Evolutionary conservation across 2,329 filamentous ascomycete species (phyloP).

Genomic region (Pyrenochaeta sp.): DNA sequence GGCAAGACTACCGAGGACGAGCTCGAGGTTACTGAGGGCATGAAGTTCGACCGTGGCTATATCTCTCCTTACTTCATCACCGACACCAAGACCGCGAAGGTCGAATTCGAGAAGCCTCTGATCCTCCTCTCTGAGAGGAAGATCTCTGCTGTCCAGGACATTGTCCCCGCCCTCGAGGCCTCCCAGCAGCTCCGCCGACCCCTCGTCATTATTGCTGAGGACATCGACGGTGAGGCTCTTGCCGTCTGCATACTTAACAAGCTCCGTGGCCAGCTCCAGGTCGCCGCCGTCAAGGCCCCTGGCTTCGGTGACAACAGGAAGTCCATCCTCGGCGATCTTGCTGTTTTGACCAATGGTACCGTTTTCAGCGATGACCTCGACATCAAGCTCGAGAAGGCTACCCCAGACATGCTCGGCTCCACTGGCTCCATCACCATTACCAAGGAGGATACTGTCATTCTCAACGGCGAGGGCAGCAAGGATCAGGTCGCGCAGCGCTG

Average conservation of each 20-base stretch:
- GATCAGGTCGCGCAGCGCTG: conserved; percentile 92
- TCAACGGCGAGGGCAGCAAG: conserved; percentile 97
- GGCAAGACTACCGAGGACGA: conserved; percentile 98
- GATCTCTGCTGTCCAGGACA: conserved; percentile 99
- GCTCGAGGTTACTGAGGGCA: conserved; percentile 98
- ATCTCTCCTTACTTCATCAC: conserved; percentile 99
- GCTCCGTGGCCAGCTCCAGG: conserved; percentile 98
- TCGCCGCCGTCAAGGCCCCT: conserved; percentile 97
- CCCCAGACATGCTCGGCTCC: conserved; percentile 92
- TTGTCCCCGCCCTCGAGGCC: conserved; percentile 96
- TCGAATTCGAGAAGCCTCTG: conserved; percentile 99
- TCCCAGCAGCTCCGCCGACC: conserved; percentile 95
- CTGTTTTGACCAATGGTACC: conserved; percentile 92
- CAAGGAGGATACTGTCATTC: conserved; percentile 99
- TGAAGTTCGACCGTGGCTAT: conserved; percentile 99
- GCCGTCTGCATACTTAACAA: conserved; percentile 99
- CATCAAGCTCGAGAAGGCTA: conserved; percentile 98
- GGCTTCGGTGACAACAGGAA: conserved; percentile 99
- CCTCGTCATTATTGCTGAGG: conserved; percentile 97
- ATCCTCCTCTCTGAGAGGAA: conserved; percentile 99
- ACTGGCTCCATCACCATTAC: conserved; percentile 99
- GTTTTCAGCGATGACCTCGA: conserved; percentile 99
- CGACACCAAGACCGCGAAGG: conserved; percentile 97
- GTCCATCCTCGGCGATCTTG: conserved; percentile 97
- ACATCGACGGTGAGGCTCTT: conserved; percentile 97